Evolutionary conservation across 306 rosid genomes (phyloP).

Genomic region (Oxytropis ochrocephala): DNA sequence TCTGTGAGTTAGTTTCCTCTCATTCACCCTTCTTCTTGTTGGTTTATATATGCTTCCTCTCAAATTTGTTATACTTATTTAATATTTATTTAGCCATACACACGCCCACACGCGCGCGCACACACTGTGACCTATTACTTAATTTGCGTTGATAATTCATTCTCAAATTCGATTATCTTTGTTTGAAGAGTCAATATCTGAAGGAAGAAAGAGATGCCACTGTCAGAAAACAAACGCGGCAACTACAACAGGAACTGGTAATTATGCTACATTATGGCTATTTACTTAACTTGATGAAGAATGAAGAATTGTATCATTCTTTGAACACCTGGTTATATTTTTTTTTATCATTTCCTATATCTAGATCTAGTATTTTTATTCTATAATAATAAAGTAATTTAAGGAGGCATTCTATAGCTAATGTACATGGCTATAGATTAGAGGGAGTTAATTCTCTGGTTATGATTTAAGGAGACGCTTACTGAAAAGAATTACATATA

Average conservation of each 20-base stretch:
- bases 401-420: too few species aligned
- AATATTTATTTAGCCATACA: neutral
- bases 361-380: neutral
- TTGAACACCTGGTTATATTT: neutral
- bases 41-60: neutral
- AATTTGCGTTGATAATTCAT: neutral
- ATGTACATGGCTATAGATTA: neutral
- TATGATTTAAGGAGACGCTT: neutral
- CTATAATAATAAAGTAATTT: too few species aligned
- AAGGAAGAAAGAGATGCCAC: slow-evolving; percentile 77
- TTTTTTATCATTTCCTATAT: neutral
- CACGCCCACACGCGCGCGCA: too few species aligned
- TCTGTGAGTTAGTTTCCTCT: slow-evolving; percentile 66
- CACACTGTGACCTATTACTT: neutral
- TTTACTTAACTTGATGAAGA: neutral
- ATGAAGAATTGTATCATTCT: neutral
- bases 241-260: slow-evolving; percentile 81
- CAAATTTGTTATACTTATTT: slow-evolving; percentile 6
- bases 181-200: slow-evolving; percentile 37
- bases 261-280: neutral
- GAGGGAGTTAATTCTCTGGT: neutral
- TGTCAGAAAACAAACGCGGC: slow-evolving; percentile 44
- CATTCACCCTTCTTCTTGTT: neutral
- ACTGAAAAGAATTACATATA: neutral
- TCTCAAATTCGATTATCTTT: slow-evolving; percentile 7